Evolutionary conservation across 257 asterid genomes (phyloP).

Genomic region (Solanum virginianum): DNA sequence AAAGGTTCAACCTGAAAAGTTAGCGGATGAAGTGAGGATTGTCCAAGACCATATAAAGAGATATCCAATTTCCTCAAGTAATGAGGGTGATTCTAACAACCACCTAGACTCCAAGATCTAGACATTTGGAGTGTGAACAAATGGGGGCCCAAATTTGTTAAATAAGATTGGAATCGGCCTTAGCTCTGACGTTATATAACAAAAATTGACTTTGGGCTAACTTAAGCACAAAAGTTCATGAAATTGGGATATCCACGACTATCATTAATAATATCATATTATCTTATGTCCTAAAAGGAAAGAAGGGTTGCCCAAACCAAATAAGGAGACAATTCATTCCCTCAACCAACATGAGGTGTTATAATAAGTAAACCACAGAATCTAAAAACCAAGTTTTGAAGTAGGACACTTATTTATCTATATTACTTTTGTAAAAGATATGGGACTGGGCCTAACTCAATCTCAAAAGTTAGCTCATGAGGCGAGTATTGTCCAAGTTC

Average conservation of each 20-base stretch:
- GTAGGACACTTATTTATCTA: neutral
- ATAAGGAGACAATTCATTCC: neutral
- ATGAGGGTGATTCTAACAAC: neutral
- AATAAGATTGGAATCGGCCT: neutral
- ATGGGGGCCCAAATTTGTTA: neutral
- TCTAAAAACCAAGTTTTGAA: neutral
- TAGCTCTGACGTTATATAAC: neutral
- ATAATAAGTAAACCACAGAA: neutral
- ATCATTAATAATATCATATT: neutral
- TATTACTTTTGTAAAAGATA: no score
- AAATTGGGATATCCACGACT: neutral
- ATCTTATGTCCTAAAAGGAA: neutral
- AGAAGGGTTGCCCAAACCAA: neutral
- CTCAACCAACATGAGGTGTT: neutral
- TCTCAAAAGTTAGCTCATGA: no score
- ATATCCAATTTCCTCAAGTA: neutral
- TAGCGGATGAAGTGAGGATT: neutral
- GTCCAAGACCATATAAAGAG: neutral
- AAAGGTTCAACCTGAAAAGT: neutral
- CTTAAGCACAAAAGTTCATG: neutral
- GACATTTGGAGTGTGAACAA: neutral
- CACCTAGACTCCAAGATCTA: neutral
- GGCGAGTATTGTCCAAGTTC: no score
- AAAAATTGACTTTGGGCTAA: neutral
- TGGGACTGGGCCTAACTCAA: no score